Conservation (phyloP, 2,329 filamentous ascomycete genomes). For the Zymoseptoria brevis region DNA sequence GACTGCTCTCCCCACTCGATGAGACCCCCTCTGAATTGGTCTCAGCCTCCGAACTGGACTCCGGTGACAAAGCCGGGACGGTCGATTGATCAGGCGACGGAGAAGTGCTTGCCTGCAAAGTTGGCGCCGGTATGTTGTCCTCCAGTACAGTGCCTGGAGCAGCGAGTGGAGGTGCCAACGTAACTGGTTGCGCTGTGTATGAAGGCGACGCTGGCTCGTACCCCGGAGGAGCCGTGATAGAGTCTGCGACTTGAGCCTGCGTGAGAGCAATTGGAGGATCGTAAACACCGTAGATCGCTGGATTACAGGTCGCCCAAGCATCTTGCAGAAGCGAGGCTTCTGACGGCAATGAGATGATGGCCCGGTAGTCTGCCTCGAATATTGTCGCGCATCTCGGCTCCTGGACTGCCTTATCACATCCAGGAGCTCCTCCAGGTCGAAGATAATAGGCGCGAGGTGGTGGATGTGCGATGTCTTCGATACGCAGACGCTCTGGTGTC, state of each 20-base stretch:
- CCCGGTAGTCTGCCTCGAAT: conserved; percentile 13
- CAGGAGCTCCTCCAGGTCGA: conserved; percentile 6
- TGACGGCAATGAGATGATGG: conserved; percentile 9
- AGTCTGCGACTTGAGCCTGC: neutral
- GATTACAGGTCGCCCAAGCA: conserved; percentile 8
- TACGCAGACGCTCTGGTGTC: neutral
- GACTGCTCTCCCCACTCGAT: neutral
- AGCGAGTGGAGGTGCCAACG: neutral
- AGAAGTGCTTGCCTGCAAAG: neutral
- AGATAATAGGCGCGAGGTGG: conserved; percentile 12
- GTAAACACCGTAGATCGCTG: conserved; percentile 13
- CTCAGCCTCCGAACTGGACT: neutral
- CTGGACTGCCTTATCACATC: conserved; percentile 1
- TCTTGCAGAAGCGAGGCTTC: conserved; percentile 10
- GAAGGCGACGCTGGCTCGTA: neutral
- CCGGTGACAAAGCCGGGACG: neutral
- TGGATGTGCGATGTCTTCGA: conserved; percentile 8
- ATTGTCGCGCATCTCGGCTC: conserved; percentile 14
- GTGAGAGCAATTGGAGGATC: conserved; percentile 12
- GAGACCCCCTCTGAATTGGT: neutral
- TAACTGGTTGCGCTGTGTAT: neutral
- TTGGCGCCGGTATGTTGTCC: neutral
- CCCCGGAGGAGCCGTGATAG: neutral
- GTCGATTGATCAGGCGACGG: neutral
- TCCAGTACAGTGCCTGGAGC: neutral